Conservation (phyloP, 371 early-diverging fungal species). For the Mucor indicus region DNA sequence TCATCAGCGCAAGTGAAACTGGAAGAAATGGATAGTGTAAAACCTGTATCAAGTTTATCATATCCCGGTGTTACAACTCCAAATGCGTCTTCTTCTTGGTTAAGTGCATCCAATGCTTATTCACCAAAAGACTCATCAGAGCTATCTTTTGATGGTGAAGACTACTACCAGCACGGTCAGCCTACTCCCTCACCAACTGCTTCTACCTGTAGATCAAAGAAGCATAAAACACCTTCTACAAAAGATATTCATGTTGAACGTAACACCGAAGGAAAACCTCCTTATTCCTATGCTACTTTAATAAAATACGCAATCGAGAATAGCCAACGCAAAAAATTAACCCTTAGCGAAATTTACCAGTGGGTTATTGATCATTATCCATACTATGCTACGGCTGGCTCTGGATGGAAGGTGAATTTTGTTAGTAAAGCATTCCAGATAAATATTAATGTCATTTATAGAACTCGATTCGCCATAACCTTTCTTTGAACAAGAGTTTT, state of each 20-base stretch:
- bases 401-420: slow-evolving; percentile 87
- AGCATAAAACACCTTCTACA: slow-evolving; percentile 15
- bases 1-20: no score
- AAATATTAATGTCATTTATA: no score
- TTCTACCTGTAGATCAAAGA: slow-evolving; percentile 21
- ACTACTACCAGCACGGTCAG: slow-evolving; percentile 13
- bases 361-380: slow-evolving; percentile 83
- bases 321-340: slow-evolving; percentile 65
- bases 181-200: slow-evolving; percentile 24
- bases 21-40: no score
- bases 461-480: slow-evolving; percentile 97
- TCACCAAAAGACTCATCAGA: no score
- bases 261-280: slow-evolving; percentile 61
- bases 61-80: no score
- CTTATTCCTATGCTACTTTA: slow-evolving; percentile 85
- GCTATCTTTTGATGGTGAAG: slow-evolving; percentile 19
- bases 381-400: slow-evolving; percentile 69
- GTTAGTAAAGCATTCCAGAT: no score
- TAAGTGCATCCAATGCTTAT: slow-evolving; percentile 12
- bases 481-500: slow-evolving; percentile 92
- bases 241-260: slow-evolving; percentile 26
- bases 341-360: slow-evolving; percentile 87
- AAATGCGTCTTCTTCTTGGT: no score
- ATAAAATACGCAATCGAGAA: slow-evolving; percentile 86
- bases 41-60: no score